These are phyloP conservation scores for Dictyostelium discoideum DNA, from an alignment of 78 protist genomes.

Conservation along the genomic window dicty_2.7 NC_007091.3:92001-92500, in stretches of 20 bases:
- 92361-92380: constrained; percentile 44
- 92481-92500: constrained; percentile 32
- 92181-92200: constrained; percentile 70
- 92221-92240: constrained; percentile 12
- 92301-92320: neutral
- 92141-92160: constrained; percentile 9
- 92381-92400: constrained; percentile 20
- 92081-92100: constrained; percentile 80
- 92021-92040: neutral
- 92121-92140: neutral
- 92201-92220: constrained; percentile 63
- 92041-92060: constrained; percentile 24
- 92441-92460: constrained; percentile 73
- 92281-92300: constrained; percentile 45
- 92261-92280: constrained; percentile 28
- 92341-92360: neutral
- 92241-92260: neutral
- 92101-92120: constrained; percentile 27
- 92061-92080: constrained; percentile 38
- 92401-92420: neutral
- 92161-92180: neutral
- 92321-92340: constrained; percentile 22
- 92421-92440: constrained; percentile 55
- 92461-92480: constrained; percentile 58
- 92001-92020: neutral